These are phyloP conservation scores for Anastatica hierochuntica DNA, from an alignment of 345 rosid genomes.

Conservation along the genomic window DNA sequence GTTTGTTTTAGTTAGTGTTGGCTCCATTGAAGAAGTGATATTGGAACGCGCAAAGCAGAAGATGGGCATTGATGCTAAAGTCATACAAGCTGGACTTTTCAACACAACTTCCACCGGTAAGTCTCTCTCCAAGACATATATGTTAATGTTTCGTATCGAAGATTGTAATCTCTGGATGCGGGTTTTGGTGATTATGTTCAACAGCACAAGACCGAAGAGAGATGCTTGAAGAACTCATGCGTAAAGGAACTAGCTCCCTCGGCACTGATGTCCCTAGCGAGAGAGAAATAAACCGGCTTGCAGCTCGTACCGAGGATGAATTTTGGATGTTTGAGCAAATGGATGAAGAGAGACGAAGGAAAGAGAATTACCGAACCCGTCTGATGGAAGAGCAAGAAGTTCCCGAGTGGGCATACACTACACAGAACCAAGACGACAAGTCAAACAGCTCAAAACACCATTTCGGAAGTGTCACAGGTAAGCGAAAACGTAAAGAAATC, in stretches of 20 bases:
- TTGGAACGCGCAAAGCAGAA: constrained; percentile 98
- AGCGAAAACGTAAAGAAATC: constrained; percentile 74
- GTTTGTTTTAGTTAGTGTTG: constrained; percentile 95
- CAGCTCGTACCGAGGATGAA: constrained; percentile 85
- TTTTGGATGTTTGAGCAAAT: constrained; percentile 83
- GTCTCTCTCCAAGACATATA: constrained; percentile 2
- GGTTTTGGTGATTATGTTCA: constrained; percentile 15
- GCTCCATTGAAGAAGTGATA: constrained; percentile 95
- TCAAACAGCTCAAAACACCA: constrained; percentile 39
- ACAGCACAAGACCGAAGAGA: constrained; percentile 95
- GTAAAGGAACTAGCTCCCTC: constrained; percentile 89
- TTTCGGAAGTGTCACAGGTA: constrained; percentile 45
- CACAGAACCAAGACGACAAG: constrained; percentile 49
- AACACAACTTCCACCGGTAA: constrained; percentile 97
- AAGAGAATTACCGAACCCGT: constrained; percentile 78
- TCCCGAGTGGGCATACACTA: constrained; percentile 85
- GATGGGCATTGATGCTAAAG: constrained; percentile 99
- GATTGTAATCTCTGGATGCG: constrained; percentile 7
- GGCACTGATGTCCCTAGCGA: constrained; percentile 98
- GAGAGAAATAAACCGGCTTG: constrained; percentile 96
- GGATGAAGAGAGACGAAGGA: constrained; percentile 84
- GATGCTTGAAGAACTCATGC: constrained; percentile 94
- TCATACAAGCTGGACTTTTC: constrained; percentile 98
- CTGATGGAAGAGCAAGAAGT: constrained; percentile 97
- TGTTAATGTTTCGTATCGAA: background rate